Percentiles rank a stretch among this genome's conserved stretches.
Conservation (phyloP, 768 basidiomycete species). For the Pisolithus marmoratus region DNA sequence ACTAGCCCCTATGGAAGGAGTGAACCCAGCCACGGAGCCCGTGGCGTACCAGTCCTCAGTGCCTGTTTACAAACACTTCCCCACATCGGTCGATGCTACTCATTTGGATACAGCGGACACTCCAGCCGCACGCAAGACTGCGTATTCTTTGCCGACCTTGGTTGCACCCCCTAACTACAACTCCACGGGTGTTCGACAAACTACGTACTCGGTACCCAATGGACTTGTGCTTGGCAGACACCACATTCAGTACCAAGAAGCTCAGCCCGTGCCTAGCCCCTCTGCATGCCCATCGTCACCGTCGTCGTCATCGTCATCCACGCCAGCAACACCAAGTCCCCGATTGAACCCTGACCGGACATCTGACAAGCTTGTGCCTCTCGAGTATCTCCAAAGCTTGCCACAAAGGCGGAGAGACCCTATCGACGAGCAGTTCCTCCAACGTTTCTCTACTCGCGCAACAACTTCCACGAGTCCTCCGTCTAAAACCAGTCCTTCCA, state of each 20-base stretch:
- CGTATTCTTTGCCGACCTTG: conserved; percentile 27
- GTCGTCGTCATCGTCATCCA: conserved; percentile 35
- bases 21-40: conserved; percentile 16
- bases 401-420: conserved; percentile 55
- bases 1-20: conserved; percentile 27
- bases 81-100: conserved; percentile 24
- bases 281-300: conserved; percentile 26
- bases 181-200: conserved; percentile 20
- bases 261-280: conserved; percentile 14
- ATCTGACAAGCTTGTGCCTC: conserved; percentile 47
- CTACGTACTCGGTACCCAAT: conserved; percentile 30
- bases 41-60: conserved; percentile 15
- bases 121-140: conserved; percentile 16
- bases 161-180: conserved; percentile 14
- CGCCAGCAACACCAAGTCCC: conserved; percentile 33
- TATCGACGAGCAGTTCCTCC: conserved; percentile 57
- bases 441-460: conserved; percentile 42
- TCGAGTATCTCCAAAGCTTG: conserved; percentile 54
- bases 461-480: conserved; percentile 13
- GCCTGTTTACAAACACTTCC: conserved; percentile 26
- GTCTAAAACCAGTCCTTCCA: conserved; percentile 13
- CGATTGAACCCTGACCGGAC: conserved; percentile 16
- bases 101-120: conserved; percentile 22
- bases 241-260: conserved; percentile 18
- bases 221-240: conserved; percentile 11